Evolutionary conservation across 257 asterid species (phyloP), one percentile per base, ranked within the genome.

Genomic region (Cynanchum wilfordii): DNA sequence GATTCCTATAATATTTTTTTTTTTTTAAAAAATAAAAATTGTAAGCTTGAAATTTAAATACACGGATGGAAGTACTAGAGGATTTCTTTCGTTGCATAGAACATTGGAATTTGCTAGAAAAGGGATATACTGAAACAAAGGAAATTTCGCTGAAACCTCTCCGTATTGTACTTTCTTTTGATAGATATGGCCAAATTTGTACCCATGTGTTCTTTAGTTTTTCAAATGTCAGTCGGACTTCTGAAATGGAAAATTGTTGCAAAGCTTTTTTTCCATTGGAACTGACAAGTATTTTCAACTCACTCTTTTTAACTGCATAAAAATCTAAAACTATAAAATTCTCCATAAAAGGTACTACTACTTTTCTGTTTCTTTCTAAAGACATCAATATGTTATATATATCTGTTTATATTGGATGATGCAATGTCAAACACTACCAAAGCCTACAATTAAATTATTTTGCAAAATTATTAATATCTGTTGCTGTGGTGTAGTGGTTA

Each of bases 101-200:
- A 33, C 29, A 11, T 3, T 5, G 10, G 33, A 49, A 12, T 3
- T 49, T 10, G 16, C 70, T 47, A 49, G 63, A 62, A n/a, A 52
- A 27, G 38, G 33, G 49, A 3, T 47, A 10, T 27, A 45, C 15
- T 50, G 56, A 30, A 57, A 75, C 50, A 24, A 11, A 45, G 81
- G 90, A 86, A 86, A 66, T 78, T 86, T 86, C 90, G 68, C 29
- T 77, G 88, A 86, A 86, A 57, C 73, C 40, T 56, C 80, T 17
- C 19, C 11, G 38, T 50, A 36, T 29, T 38, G 67, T 67, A 38
- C 19, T 4, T 38, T 4, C 0, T 27, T 40, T 42, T n/a, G 45
- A 27, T 67, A 40, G 69, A 38, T 13, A 36, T 36, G 10, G 52
- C 19, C 25, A 40, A 17, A 2, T 0, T 22, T 22, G 10, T 12